Evolutionary conservation across 2,329 filamentous ascomycete species (phyloP), one percentile per base, ranked within the genome.

Genomic region (Ceratocystiopsis minuta): DNA sequence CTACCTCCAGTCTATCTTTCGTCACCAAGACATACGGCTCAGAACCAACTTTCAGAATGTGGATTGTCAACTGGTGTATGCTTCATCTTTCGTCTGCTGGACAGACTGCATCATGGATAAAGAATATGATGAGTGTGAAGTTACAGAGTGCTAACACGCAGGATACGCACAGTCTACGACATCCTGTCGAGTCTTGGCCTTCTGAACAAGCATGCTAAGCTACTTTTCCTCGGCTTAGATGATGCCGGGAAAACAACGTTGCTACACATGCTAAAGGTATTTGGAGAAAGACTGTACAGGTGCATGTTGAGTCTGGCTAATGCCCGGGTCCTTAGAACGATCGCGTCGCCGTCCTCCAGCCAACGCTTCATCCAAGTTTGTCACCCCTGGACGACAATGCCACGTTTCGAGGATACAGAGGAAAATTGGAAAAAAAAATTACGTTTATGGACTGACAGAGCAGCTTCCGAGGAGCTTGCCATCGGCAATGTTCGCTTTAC

Each of bases 1-100:
- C 24, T 10, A 2, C 24, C 11, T 28, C 24, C 5, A 28, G 6
- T 6, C 7, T 28, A 28, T 10, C 20, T 20, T 28, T 10, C 24
- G 6, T 10, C 24, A 6, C 2, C 7, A 28, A 28, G 24, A 28
- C 24, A 9, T 28, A 10, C 24, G 24, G 24, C 24, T 10, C 5
- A 10, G 11, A 10, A 6, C 24, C 24, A 28, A 6, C 24, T 28
- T 28, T 28, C 24, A 69, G 57, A 50, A 93, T 94, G 86, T 93
- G 84, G 84, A 81, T 94, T 61, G 65, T 93, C 60, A 86, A 88
- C 74, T 94, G 86, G 85, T 92, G 84, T 92, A 85, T 58, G 76
- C 24, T 28, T 28, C 24, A 28, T 28, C 24, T 10, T 10, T 10
- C 6, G 24, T 28, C 24, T 28, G 24, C 6, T 10, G 24, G 24